These are phyloP conservation scores for Thermoascus crustaceus DNA, from an alignment of 2,329 filamentous ascomycete genomes.

Conservation along the genomic window DNA sequence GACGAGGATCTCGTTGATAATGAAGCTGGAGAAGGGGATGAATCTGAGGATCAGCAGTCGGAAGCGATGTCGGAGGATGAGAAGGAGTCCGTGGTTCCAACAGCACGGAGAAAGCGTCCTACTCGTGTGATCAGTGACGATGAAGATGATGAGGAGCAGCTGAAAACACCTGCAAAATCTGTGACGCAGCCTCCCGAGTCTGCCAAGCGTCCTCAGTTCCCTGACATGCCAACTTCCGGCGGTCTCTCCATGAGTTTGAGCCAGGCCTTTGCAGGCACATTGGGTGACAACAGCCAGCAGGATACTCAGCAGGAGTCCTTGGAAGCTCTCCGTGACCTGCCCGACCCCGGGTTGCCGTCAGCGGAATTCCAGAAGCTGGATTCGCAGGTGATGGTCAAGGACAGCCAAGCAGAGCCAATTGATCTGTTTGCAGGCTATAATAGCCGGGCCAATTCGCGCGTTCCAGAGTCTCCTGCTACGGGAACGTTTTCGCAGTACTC, in stretches of 20 bases:
- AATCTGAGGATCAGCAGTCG: constrained; percentile 22
- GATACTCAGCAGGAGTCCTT: constrained; percentile 42
- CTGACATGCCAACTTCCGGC: constrained; percentile 50
- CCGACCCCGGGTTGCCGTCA: constrained; percentile 50
- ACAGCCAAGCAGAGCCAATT: constrained; percentile 45
- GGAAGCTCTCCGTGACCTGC: constrained; percentile 42
- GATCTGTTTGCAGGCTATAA: constrained; percentile 38
- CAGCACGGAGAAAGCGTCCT: constrained; percentile 42
- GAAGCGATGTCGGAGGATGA: constrained; percentile 29
- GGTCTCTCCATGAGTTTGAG: constrained; percentile 59
- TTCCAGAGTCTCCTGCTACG: constrained; percentile 29
- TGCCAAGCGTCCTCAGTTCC: constrained; percentile 51
- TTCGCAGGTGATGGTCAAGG: constrained; percentile 52
- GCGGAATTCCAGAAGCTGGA: constrained; percentile 53
- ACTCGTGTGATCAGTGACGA: constrained; percentile 59
- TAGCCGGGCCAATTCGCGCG: constrained; percentile 23
- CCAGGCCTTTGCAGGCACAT: constrained; percentile 83
- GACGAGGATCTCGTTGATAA: constrained; percentile 17
- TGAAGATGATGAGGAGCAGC: constrained; percentile 47
- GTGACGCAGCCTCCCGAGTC: constrained; percentile 20
- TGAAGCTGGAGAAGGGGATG: constrained; percentile 38
- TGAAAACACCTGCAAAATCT: constrained; percentile 24
- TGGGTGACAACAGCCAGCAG: constrained; percentile 57
- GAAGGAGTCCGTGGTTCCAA: constrained; percentile 38
- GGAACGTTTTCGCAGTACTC: constrained; percentile 54